phyloP scores from a whole-genome alignment of 2,329 filamentous ascomycete genomes.

The Fusarium solani-melongenae region DNA sequence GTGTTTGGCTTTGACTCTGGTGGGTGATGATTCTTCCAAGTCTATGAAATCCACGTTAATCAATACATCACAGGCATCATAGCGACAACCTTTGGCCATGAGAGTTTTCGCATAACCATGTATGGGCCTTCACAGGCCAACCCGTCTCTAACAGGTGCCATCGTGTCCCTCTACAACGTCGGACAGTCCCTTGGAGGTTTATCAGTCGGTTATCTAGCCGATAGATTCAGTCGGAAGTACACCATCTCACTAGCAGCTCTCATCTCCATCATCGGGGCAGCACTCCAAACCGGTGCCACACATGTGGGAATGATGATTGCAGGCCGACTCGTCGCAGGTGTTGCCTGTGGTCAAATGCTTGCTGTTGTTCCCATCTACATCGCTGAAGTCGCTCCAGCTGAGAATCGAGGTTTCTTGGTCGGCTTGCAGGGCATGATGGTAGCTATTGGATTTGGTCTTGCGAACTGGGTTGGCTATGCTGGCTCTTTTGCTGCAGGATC shows the following conservation, averaged over 20 bases:
- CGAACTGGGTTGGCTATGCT: not conserved
- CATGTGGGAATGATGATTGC: not conserved
- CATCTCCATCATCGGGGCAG: not conserved
- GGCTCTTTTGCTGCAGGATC: not conserved
- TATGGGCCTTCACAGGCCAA: slow-evolving; percentile 1
- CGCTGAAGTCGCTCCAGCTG: not conserved
- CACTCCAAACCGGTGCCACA: not conserved
- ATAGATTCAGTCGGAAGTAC: slow-evolving; percentile 38
- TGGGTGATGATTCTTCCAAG: not conserved
- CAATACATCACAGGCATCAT: not conserved
- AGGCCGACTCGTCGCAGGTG: not conserved
- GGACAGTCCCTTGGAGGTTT: slow-evolving; percentile 46
- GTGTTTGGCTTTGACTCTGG: slow-evolving; percentile 7
- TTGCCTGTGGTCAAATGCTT: not conserved
- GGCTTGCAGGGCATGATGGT: not conserved
- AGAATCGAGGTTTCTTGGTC: not conserved
- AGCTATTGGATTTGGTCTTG: not conserved
- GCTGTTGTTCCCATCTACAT: not conserved
- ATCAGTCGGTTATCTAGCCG: slow-evolving; percentile 46
- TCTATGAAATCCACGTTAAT: not conserved
- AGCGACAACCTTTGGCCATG: slow-evolving; percentile 8
- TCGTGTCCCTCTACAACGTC: slow-evolving; percentile 46
- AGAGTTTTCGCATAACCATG: not conserved
- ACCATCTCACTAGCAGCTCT: slow-evolving; percentile 32
- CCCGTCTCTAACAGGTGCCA: not conserved